Evolutionary conservation across 139 green algal genomes (phyloP).

Genomic region (Zygnema circumcarinatum): DNA sequence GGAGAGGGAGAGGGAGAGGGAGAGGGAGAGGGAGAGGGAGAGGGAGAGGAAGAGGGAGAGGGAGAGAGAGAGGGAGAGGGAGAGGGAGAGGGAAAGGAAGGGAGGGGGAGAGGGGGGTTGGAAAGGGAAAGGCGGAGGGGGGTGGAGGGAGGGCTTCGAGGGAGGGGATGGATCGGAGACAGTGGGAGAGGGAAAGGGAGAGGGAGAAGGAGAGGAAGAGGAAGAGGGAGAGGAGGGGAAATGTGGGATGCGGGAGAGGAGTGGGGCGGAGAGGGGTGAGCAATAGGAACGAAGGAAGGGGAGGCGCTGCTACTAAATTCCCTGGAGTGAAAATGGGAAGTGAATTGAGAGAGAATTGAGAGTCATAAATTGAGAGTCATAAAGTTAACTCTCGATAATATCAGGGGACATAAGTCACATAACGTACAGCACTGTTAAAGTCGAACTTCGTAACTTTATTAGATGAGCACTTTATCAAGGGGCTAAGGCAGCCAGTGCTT

Average conservation of each 20-base stretch:
- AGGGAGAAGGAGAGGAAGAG: background rate
- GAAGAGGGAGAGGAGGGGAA: background rate
- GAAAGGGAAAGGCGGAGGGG: background rate
- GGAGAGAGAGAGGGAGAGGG: conserved; percentile 11
- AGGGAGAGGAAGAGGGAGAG: background rate
- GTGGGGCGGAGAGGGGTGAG: background rate
- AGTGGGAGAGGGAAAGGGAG: background rate
- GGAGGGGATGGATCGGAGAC: background rate
- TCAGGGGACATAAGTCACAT: too few relatives aligned
- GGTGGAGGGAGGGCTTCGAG: background rate
- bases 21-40: conserved; percentile 14
- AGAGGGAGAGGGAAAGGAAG: background rate
- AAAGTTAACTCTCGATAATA: background rate
- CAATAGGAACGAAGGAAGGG: background rate
- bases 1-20: background rate
- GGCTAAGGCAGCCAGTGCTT: too few relatives aligned
- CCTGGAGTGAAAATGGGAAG: background rate
- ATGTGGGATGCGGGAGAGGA: background rate
- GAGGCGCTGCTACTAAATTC: background rate
- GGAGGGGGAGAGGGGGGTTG: background rate
- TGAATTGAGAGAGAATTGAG: background rate
- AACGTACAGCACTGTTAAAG: background rate
- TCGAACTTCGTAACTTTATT: conserved; percentile 6
- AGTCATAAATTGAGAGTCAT: background rate
- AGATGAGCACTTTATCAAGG: background rate